Conservation (phyloP, 1,139 yeast species). For the Candida buenavistaensis region DNA sequence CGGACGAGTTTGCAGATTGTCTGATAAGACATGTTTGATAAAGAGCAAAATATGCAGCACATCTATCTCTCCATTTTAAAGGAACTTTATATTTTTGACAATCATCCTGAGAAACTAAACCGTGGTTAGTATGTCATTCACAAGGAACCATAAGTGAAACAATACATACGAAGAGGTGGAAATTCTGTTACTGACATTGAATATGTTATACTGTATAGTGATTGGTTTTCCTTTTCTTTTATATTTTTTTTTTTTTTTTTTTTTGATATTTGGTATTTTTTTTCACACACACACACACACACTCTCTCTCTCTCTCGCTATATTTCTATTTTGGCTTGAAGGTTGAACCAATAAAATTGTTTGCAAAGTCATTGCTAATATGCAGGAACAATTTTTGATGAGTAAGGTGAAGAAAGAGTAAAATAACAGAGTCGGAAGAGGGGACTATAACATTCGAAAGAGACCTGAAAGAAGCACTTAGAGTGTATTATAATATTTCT, state of each 20-base stretch:
- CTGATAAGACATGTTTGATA: constrained; percentile 49
- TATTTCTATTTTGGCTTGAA: not conserved
- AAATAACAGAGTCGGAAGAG: too few species aligned
- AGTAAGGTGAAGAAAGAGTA: too few species aligned
- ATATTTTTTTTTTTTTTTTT: not conserved
- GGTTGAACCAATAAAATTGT: constrained; percentile 15
- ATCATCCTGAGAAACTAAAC: constrained; percentile 73
- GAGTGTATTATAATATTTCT: too few species aligned
- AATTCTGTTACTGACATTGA: constrained; percentile 47
- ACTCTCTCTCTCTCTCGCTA: not conserved
- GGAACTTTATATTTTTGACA: constrained; percentile 82
- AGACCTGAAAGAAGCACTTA: too few species aligned
- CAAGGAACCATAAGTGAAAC: too few species aligned
- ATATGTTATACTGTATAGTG: too few species aligned
- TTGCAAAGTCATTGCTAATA: constrained; percentile 13
- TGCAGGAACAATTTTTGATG: constrained; percentile 13
- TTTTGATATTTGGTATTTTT: too few species aligned
- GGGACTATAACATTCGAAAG: too few species aligned
- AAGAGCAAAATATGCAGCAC: constrained; percentile 73
- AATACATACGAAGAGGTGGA: constrained; percentile 52
- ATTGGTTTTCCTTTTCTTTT: not conserved
- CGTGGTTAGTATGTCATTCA: too few species aligned
- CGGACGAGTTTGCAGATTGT: constrained; percentile 46
- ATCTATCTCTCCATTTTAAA: constrained; percentile 80
- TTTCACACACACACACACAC: too few species aligned